Percentiles rank a stretch among this genome's conserved stretches.
Conservation (phyloP, 495 filamentous ascomycete species). For the Podospora tetraspora region DNA sequence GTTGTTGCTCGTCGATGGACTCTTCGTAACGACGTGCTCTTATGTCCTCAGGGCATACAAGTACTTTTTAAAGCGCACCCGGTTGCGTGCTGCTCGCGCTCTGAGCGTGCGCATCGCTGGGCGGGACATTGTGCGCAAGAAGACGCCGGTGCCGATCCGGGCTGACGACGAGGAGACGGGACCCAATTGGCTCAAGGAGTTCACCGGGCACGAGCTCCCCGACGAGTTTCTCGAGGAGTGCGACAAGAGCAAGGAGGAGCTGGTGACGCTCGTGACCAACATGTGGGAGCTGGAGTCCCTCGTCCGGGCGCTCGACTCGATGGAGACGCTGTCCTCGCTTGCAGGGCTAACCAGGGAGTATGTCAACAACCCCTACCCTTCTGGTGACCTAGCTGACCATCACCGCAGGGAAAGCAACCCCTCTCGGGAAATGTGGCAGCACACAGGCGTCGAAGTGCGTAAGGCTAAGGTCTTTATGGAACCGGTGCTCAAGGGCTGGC, state of each 20-base stretch:
- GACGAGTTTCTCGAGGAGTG: slow-evolving; percentile 33
- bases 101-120: slow-evolving; percentile 49
- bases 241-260: slow-evolving; percentile 30
- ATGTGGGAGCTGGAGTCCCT: slow-evolving; percentile 71
- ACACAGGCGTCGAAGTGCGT: slow-evolving; percentile 36
- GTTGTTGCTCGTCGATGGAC: slow-evolving; percentile 65
- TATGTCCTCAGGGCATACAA: slow-evolving; percentile 66
- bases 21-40: slow-evolving; percentile 66
- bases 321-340: slow-evolving; percentile 52
- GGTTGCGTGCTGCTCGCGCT: slow-evolving; percentile 61
- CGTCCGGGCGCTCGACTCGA: slow-evolving; percentile 56
- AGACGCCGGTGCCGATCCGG: slow-evolving; percentile 26
- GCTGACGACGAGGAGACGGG: slow-evolving; percentile 25
- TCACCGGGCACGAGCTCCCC: slow-evolving; percentile 30
- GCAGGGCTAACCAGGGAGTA: slow-evolving; percentile 42
- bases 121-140: slow-evolving; percentile 37
- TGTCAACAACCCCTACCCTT: not conserved
- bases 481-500: slow-evolving; percentile 42
- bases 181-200: slow-evolving; percentile 39
- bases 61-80: slow-evolving; percentile 54
- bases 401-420: slow-evolving; percentile 21
- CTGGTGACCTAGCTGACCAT: slow-evolving; percentile 3
- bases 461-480: slow-evolving; percentile 39
- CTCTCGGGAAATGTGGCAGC: slow-evolving; percentile 42
- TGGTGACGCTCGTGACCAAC: slow-evolving; percentile 54